These are phyloP conservation scores for Paradendryphiella salina DNA, from an alignment of 2,329 filamentous ascomycete genomes.

Conservation along the genomic window DNA sequence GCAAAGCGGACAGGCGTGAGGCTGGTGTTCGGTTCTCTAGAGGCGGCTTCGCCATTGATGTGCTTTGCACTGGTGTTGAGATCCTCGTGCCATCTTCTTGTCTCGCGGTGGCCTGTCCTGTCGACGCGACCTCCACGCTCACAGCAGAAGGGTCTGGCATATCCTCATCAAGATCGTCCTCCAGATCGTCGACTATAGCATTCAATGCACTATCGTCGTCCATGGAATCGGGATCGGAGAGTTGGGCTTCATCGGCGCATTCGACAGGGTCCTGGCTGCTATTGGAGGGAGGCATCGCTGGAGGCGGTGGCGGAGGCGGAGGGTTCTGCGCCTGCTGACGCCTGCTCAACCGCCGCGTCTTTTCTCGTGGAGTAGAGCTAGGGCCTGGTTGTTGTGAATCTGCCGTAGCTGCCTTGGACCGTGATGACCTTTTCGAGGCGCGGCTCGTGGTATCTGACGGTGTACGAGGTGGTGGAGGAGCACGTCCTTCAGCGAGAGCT, in stretches of 20 bases:
- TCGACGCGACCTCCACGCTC: constrained; percentile 84
- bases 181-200: constrained; percentile 85
- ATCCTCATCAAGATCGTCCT: constrained; percentile 72
- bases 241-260: constrained; percentile 87
- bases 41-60: constrained; percentile 39
- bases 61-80: constrained; percentile 72
- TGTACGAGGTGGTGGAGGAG: constrained; percentile 44
- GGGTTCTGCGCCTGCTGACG: constrained; percentile 53
- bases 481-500: constrained; percentile 58
- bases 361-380: constrained; percentile 59
- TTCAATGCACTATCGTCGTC: constrained; percentile 70
- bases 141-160: constrained; percentile 83
- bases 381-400: constrained; percentile 52
- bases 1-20: constrained; percentile 37
- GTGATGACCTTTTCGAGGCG: constrained; percentile 37
- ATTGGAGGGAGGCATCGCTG: constrained; percentile 47
- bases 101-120: constrained; percentile 84
- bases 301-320: constrained; percentile 57
- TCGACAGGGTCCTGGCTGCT: constrained; percentile 67
- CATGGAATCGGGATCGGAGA: constrained; percentile 73
- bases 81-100: constrained; percentile 90
- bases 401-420: constrained; percentile 42
- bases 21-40: constrained; percentile 34
- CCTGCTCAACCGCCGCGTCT: constrained; percentile 67
- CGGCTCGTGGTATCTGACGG: constrained; percentile 41